Conservation (phyloP, 306 rosid genomes). For the cucumber (Cucumis sativus) region Cucumber_9930_V3 NC_026658.2:3948001-3948500, state of each 20-base stretch:
- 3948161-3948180: conserved; percentile 92
- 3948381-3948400: neutral
- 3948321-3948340: neutral
- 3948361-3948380: neutral
- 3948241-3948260: neutral
- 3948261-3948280: neutral
- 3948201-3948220: conserved; percentile 99
- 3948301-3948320: neutral
- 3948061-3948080: neutral
- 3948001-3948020: neutral
- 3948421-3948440: neutral
- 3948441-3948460: neutral
- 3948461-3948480: neutral
- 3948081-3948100: neutral
- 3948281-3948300: neutral
- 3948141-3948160: conserved; percentile 71
- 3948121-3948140: conserved; percentile 56
- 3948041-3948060: neutral
- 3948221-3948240: conserved; percentile 39
- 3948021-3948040: neutral
- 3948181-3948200: conserved; percentile 90
- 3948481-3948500: neutral
- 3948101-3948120: conserved; percentile 53
- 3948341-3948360: neutral
- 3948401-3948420: neutral